Evolutionary conservation across 495 filamentous ascomycete genomes (phyloP), one percentile per base, ranked within the genome.

Genomic region (Barbatosphaeria neglecta): DNA sequence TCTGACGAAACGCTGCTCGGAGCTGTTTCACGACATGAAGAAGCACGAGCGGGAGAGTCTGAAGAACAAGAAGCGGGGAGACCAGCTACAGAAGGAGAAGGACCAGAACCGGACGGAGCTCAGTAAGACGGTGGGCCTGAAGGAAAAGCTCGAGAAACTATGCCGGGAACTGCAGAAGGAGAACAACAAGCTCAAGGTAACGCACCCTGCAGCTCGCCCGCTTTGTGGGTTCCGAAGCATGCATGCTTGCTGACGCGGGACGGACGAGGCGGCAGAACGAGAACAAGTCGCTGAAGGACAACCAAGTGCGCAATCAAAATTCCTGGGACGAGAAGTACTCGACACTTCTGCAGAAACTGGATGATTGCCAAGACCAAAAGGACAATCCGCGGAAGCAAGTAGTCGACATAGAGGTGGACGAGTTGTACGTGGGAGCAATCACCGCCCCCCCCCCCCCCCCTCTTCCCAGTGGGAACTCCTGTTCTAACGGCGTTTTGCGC

Each of bases 51-150:
- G 90, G 23, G 92, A 97, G 45, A 86, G 94, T 56, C 73, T 84
- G 35, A 97, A 95, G 67, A 89, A 88, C 57, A 95, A 95, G 69
- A 98, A 96, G 66, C 82, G 88, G 8, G 87, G 84, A 15, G 92
- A 98, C 64, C 84, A 88, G 55, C 62, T 97, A 47, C 92, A 98
- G 66, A 97, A 97, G 62, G 92, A 98, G 52, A 93, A 93, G 61
- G 92, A 98, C 63, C 81, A 85, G 50, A 78, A 80, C 17, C 80
- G 86, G 51, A 83, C 82, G 31, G 92, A 98, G 62, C 73, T 94
- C 44, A 90, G 76, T 63, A 93, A 92, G 63, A 89, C 86, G 18
- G 78, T 83, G 8, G 80, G 80, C 10, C 80, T 95, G 58, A 94
- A 90, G 61, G 86, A 95, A 50, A 96, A 96, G 64, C 69, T 97